phyloP scores from a whole-genome alignment of 2,329 filamentous ascomycete species.

The Pseudogymnoascus sp. region DNA sequence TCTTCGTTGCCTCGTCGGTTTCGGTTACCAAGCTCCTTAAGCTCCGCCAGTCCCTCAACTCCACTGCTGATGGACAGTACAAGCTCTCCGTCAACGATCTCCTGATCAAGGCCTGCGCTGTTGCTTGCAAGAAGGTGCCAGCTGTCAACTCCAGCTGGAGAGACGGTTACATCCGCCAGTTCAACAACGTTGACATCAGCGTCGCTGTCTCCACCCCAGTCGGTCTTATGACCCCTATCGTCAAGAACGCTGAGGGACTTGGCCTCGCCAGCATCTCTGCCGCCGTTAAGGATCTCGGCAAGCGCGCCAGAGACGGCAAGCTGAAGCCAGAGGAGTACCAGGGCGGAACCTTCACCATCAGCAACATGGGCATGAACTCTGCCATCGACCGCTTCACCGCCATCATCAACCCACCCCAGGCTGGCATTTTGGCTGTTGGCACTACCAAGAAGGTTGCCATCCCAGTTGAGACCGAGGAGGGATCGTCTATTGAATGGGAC shows the following conservation, averaged over 20 bases:
- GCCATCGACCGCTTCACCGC: constrained; percentile 96
- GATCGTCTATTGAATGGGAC: constrained; percentile 75
- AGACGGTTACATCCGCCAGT: constrained; percentile 83
- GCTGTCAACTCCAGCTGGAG: constrained; percentile 95
- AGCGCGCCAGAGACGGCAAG: constrained; percentile 93
- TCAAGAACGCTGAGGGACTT: constrained; percentile 78
- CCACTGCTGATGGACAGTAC: constrained; percentile 82
- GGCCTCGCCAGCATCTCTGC: constrained; percentile 83
- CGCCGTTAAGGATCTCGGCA: constrained; percentile 92
- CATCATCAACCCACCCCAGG: constrained; percentile 98
- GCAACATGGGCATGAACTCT: constrained; percentile 99
- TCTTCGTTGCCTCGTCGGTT: constrained; percentile 86
- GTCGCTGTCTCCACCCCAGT: constrained; percentile 87
- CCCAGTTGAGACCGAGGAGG: constrained; percentile 78
- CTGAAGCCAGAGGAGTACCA: constrained; percentile 99
- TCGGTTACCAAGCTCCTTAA: constrained; percentile 94
- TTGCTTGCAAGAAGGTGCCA: constrained; percentile 88
- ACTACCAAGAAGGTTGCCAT: constrained; percentile 93
- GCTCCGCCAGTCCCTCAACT: constrained; percentile 89
- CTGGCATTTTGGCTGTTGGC: constrained; percentile 89
- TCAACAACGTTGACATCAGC: constrained; percentile 87
- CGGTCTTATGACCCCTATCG: constrained; percentile 95
- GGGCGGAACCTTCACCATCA: constrained; percentile 97
- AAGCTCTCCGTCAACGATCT: constrained; percentile 99
- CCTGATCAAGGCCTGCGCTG: constrained; percentile 89